Conservation (phyloP, 441 rosid genomes). For the Populus hybrid region DNA sequence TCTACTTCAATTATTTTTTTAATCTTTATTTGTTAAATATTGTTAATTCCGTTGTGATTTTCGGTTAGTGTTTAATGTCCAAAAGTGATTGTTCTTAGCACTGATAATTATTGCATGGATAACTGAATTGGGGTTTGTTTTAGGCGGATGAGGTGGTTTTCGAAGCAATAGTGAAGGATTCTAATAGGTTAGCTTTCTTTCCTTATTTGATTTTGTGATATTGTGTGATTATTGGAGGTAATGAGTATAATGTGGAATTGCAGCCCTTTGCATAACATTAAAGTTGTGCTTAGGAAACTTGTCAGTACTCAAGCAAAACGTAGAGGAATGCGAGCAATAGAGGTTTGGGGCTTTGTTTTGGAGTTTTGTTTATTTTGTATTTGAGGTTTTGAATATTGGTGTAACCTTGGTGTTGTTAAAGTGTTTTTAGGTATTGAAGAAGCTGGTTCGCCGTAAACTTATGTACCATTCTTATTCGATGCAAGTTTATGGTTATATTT, state of each 20-base stretch:
- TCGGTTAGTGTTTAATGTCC: not conserved
- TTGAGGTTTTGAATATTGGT: constrained; percentile 1
- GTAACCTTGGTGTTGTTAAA: constrained; percentile 3
- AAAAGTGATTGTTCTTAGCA: not conserved
- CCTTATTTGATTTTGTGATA: constrained; percentile 13
- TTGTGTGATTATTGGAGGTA: constrained; percentile 15
- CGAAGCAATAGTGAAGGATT: constrained; percentile 78
- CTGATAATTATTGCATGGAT: not conserved
- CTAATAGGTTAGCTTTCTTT: constrained; percentile 55
- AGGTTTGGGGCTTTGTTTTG: constrained; percentile 41
- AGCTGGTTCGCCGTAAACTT: constrained; percentile 71
- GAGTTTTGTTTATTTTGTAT: not conserved
- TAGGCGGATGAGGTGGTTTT: constrained; percentile 85
- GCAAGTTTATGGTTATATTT: constrained; percentile 86
- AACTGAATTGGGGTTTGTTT: constrained; percentile 18
- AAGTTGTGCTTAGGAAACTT: constrained; percentile 78
- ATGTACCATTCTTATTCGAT: constrained; percentile 94
- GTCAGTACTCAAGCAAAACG: constrained; percentile 73
- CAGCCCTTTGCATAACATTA: constrained; percentile 80
- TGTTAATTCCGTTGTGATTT: not conserved
- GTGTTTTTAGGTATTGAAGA: constrained; percentile 68
- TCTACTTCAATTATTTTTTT: not conserved
- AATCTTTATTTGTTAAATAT: not conserved
- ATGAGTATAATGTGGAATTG: constrained; percentile 38
- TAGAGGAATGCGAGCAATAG: constrained; percentile 86